Percentiles rank a stretch among this genome's conserved stretches.
Evolutionary conservation across 345 rosid genomes (phyloP).

Genomic region (Hibiscus mutabilis): DNA sequence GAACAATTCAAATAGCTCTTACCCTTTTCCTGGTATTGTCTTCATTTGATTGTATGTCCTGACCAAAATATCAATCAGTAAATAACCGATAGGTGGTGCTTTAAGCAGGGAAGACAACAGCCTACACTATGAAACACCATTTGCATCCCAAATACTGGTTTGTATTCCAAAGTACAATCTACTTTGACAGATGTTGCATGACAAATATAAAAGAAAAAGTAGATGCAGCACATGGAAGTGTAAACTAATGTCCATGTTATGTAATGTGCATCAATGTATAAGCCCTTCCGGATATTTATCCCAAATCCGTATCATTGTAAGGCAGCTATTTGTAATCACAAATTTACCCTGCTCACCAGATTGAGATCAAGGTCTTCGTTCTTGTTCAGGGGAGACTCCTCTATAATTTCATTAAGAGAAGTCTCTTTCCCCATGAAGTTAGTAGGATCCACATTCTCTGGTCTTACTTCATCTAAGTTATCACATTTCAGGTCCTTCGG

Average conservation of each 20-base stretch:
- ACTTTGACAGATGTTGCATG: background rate
- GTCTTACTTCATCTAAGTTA: slow-evolving; percentile 18
- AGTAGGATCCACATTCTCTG: slow-evolving; percentile 13
- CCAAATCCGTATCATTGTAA: background rate
- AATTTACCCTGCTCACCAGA: slow-evolving; percentile 37
- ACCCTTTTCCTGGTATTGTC: slow-evolving; percentile 26
- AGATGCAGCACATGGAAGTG: background rate
- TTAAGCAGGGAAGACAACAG: background rate
- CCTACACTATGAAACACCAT: too few relatives aligned
- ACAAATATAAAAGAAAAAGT: background rate
- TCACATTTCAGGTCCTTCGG: slow-evolving; percentile 28
- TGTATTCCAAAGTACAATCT: background rate
- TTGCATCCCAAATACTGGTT: background rate
- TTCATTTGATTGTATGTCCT: slow-evolving; percentile 28
- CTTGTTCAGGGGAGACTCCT: slow-evolving; percentile 3
- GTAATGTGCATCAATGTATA: background rate
- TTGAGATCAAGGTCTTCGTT: slow-evolving; percentile 34
- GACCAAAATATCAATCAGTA: slow-evolving; percentile 14
- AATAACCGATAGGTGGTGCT: background rate
- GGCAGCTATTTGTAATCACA: background rate
- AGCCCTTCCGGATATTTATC: background rate
- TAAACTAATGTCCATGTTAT: background rate
- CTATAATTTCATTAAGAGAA: slow-evolving; percentile 5
- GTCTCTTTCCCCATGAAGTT: slow-evolving; percentile 21
- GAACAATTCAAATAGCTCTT: slow-evolving; percentile 21